phyloP scores from a whole-genome alignment of 75 land plant genomes.

The Pinus tabuliformis region DNA sequence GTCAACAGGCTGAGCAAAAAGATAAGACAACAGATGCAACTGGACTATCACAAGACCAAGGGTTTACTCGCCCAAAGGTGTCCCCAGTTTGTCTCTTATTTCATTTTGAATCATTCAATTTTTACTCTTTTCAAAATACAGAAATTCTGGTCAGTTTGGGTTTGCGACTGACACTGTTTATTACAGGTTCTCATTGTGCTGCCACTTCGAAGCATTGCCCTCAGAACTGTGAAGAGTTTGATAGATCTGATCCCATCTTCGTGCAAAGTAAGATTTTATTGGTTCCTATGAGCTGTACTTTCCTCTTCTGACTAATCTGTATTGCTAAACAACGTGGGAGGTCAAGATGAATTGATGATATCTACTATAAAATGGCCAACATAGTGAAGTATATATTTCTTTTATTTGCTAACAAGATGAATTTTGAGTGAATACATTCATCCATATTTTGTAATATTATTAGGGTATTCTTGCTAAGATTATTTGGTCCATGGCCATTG shows the following conservation, averaged over 20 bases:
- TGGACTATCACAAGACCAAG: constrained; percentile 78
- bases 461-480: neutral
- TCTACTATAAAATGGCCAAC: neutral
- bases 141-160: neutral
- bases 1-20: constrained; percentile 30
- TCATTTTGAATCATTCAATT: neutral
- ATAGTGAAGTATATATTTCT: neutral
- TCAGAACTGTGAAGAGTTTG: constrained; percentile 77
- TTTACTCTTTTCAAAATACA: neutral
- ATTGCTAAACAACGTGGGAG: neutral
- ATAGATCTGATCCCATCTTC: constrained; percentile 68
- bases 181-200: constrained; percentile 76
- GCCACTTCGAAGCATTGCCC: constrained; percentile 83
- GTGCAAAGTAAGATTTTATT: constrained; percentile 48
- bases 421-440: neutral
- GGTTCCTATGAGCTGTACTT: constrained; percentile 2
- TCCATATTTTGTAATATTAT: neutral
- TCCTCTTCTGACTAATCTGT: neutral
- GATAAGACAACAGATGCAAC: constrained; percentile 13
- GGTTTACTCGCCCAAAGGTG: constrained; percentile 98
- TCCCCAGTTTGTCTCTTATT: neutral
- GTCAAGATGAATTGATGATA: constrained; percentile 2
- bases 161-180: neutral
- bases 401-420: neutral
- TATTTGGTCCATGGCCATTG: neutral